phyloP scores from a whole-genome alignment of 345 rosid genomes.

The Pistacia vera region DNA sequence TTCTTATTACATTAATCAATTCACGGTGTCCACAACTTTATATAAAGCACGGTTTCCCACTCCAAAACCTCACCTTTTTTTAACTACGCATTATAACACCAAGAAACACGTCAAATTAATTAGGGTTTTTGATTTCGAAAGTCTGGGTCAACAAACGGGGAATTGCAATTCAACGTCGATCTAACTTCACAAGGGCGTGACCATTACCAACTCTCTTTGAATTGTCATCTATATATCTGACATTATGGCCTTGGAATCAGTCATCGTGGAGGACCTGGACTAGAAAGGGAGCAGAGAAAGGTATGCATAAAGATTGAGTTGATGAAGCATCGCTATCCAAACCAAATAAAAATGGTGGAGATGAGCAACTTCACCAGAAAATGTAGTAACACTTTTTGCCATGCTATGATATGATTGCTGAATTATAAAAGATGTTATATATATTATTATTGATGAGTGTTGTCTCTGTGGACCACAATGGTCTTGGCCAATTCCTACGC shows the following conservation, averaged over 20 bases:
- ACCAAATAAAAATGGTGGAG: neutral
- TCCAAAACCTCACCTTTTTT: conserved; percentile 4
- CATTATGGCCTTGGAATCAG: too few relatives aligned
- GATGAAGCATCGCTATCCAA: conserved; percentile 33
- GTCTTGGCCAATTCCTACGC: conserved; percentile 18
- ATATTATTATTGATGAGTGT: conserved; percentile 4
- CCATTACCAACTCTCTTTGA: too few relatives aligned
- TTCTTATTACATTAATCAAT: conserved; percentile 46
- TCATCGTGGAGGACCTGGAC: conserved; percentile 4
- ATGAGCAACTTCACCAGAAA: conserved; percentile 17
- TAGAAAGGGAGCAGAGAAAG: neutral
- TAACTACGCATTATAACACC: neutral
- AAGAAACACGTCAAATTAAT: too few relatives aligned
- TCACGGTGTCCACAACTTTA: conserved; percentile 38
- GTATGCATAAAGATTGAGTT: conserved; percentile 8
- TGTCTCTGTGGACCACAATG: conserved; percentile 34
- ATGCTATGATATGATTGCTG: conserved; percentile 36
- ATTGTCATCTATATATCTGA: too few relatives aligned
- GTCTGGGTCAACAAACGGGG: too few relatives aligned
- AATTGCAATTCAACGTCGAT: too few relatives aligned
- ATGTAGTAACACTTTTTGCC: conserved; percentile 18
- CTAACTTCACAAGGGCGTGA: too few relatives aligned
- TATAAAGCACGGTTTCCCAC: conserved; percentile 34
- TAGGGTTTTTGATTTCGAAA: too few relatives aligned
- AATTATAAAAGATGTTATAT: conserved; percentile 20